Evolutionary conservation across 2,329 filamentous ascomycete species (phyloP).

Genomic region (Clonostachys solani): DNA sequence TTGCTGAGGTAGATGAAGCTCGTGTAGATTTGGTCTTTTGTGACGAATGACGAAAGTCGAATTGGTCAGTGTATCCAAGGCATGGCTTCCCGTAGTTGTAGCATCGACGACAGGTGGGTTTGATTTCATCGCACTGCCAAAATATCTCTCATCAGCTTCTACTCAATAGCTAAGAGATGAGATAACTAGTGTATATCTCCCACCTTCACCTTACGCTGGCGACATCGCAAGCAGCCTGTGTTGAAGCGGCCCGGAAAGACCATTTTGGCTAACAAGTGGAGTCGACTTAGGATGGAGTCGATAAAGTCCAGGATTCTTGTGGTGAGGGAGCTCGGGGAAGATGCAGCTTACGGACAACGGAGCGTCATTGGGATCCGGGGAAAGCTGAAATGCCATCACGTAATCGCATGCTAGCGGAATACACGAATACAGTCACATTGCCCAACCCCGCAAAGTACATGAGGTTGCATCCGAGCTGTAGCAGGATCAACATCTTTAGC

Average conservation of each 20-base stretch:
- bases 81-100: conserved; percentile 23
- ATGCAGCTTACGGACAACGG: too few species aligned
- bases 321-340: too few species aligned
- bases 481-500: too few species aligned
- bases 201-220: conserved; percentile 21
- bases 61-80: conserved; percentile 25
- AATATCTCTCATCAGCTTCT: neutral
- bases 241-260: conserved; percentile 22
- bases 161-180: neutral
- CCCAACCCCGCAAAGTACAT: too few species aligned
- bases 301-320: too few species aligned
- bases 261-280: conserved; percentile 7
- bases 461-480: too few species aligned
- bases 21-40: too few species aligned
- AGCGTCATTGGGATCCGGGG: too few species aligned
- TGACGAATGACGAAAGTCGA: conserved; percentile 20
- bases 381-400: too few species aligned
- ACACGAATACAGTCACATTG: too few species aligned
- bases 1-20: too few species aligned
- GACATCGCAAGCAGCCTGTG: conserved; percentile 19
- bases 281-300: neutral
- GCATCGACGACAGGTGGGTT: conserved; percentile 22
- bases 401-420: too few species aligned
- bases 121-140: conserved; percentile 21
- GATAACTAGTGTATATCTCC: neutral